A percentile compares a stretch with the other conserved stretches of the same genome.
Evolutionary conservation across 2,329 filamentous ascomycete species (phyloP).

Genomic region (Ascochyta viciae-villosae): DNA sequence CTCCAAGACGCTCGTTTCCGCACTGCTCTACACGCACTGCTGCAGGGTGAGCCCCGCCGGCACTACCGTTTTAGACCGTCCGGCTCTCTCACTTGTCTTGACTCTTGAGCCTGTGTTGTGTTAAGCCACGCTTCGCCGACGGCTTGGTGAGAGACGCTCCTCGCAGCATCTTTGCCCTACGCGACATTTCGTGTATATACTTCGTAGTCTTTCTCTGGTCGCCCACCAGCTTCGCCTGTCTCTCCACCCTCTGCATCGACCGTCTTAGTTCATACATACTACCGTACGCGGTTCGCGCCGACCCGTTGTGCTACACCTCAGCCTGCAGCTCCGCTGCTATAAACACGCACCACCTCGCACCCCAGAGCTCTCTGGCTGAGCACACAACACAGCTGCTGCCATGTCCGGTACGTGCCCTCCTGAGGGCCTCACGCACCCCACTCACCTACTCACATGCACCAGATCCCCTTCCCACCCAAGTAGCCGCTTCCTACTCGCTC

Average conservation of each 20-base stretch:
- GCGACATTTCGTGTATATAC: slow-evolving; percentile 16
- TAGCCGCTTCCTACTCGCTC: slow-evolving; percentile 59
- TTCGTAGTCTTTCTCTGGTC: not conserved
- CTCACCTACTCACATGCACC: slow-evolving; percentile 20
- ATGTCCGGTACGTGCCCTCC: slow-evolving; percentile 40
- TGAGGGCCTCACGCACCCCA: slow-evolving; percentile 3
- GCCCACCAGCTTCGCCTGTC: not conserved
- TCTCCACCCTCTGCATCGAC: not conserved
- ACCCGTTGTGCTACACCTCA: slow-evolving; percentile 14
- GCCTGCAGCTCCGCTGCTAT: slow-evolving; percentile 8
- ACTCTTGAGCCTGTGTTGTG: slow-evolving; percentile 21
- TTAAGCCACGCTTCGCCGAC: slow-evolving; percentile 19
- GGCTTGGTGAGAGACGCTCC: slow-evolving; percentile 18
- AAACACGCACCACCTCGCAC: not conserved
- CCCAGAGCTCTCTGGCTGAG: not conserved
- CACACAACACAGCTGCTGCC: slow-evolving; percentile 26
- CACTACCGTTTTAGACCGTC: slow-evolving; percentile 33
- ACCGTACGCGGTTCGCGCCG: slow-evolving; percentile 13
- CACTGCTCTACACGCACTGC: slow-evolving; percentile 15
- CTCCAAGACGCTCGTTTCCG: slow-evolving; percentile 4
- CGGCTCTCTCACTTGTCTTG: slow-evolving; percentile 30
- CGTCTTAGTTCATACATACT: slow-evolving; percentile 13
- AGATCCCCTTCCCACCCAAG: slow-evolving; percentile 54
- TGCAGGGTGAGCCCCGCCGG: slow-evolving; percentile 31
- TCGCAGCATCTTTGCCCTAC: not conserved